These are phyloP conservation scores for Pulveroboletus sp. DNA, from an alignment of 768 basidiomycete genomes.

Conservation along the genomic window DNA sequence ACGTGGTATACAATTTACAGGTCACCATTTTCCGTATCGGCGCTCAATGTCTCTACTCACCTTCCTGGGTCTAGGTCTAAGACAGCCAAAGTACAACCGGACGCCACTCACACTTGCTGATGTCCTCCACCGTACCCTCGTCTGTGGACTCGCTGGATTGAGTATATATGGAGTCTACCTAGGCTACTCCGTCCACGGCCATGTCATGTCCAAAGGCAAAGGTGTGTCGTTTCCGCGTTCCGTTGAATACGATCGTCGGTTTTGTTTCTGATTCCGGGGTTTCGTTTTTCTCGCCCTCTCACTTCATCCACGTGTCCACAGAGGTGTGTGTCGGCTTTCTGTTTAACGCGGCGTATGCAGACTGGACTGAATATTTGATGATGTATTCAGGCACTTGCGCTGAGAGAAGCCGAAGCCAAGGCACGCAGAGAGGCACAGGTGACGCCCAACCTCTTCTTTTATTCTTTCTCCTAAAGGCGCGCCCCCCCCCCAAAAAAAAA, in stretches of 20 bases:
- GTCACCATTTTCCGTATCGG: background rate
- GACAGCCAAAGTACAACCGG: conserved; percentile 21
- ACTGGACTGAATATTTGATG: background rate
- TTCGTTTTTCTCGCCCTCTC: background rate
- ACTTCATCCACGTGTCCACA: background rate
- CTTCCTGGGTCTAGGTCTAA: conserved; percentile 26
- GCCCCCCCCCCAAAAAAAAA: too few relatives aligned
- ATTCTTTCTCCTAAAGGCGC: background rate
- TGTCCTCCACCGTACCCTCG: conserved; percentile 28
- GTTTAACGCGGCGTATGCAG: background rate
- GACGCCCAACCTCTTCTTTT: background rate
- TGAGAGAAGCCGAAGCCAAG: conserved; percentile 20
- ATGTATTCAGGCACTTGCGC: conserved; percentile 17
- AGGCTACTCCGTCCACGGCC: conserved; percentile 29
- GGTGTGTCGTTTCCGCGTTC: conserved; percentile 20
- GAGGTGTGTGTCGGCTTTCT: conserved; percentile 18
- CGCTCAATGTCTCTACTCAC: conserved; percentile 23
- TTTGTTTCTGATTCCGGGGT: background rate
- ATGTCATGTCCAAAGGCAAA: conserved; percentile 29
- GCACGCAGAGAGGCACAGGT: conserved; percentile 17
- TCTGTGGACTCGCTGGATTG: conserved; percentile 26
- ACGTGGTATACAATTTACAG: background rate
- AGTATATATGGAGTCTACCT: conserved; percentile 30
- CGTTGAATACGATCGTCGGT: background rate
- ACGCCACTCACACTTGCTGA: conserved; percentile 25